These are phyloP conservation scores for Begonia fuchsioides DNA, from an alignment of 306 rosid species.

Conservation along the genomic window DNA sequence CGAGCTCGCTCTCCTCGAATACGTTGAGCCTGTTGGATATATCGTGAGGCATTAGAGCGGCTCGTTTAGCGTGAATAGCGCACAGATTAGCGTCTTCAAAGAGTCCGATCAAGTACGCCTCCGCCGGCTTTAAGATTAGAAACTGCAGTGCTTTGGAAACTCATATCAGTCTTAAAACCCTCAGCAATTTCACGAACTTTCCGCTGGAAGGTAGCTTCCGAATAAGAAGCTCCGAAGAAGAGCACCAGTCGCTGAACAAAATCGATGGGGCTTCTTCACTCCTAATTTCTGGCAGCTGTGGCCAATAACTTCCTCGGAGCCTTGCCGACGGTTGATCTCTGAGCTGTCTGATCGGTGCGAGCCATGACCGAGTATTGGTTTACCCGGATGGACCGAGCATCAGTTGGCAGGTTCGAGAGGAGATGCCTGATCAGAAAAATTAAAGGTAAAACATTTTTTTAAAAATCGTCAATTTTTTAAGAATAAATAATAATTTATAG, in stretches of 20 bases:
- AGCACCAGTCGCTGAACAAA: conserved; percentile 14
- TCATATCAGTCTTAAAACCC: conserved; percentile 16
- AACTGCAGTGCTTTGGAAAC: conserved; percentile 22
- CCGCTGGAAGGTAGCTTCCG: conserved; percentile 19
- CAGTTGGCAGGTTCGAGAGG: too few species aligned
- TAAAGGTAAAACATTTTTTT: too few species aligned
- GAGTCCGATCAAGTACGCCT: conserved; percentile 15
- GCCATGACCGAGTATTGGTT: conserved; percentile 7
- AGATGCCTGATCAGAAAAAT: too few species aligned
- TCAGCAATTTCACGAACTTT: conserved; percentile 18
- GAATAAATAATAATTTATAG: too few species aligned
- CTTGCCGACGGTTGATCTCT: conserved; percentile 19
- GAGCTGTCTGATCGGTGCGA: conserved; percentile 20
- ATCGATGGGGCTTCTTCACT: conserved; percentile 22
- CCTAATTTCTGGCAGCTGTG: conserved; percentile 18
- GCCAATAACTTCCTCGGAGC: conserved; percentile 22
- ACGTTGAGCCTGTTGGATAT: conserved; percentile 18
- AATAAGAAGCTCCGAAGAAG: too few species aligned
- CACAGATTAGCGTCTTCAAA: conserved; percentile 19
- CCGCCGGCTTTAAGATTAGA: conserved; percentile 16
- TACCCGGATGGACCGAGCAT: too few species aligned
- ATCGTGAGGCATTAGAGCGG: conserved; percentile 15
- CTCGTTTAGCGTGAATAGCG: conserved; percentile 17
- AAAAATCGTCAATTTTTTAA: too few species aligned
- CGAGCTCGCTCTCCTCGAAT: conserved; percentile 19